Percentiles rank a stretch among this genome's conserved stretches.
Evolutionary conservation across 1,284 basidiomycete species (phyloP).

Genomic region (Rhizoctonia solani): DNA sequence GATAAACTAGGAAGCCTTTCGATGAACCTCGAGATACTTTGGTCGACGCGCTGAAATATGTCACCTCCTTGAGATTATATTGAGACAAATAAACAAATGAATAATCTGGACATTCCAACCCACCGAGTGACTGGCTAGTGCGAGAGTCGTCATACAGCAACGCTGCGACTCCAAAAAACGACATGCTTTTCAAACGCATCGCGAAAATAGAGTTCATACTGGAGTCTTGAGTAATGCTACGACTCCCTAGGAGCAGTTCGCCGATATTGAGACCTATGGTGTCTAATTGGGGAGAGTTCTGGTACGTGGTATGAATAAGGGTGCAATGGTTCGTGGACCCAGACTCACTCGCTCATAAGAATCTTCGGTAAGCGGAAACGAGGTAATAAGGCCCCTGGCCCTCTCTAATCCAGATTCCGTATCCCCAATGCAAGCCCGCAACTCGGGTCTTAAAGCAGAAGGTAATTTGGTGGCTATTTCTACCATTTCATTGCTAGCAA

Average conservation of each 20-base stretch:
- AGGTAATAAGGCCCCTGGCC: neutral
- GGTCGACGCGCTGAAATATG: neutral
- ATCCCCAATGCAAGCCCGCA: constrained; percentile 8
- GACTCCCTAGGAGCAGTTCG: neutral
- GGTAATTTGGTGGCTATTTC: neutral
- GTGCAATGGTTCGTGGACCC: neutral
- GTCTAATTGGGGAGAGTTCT: neutral
- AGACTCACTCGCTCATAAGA: neutral
- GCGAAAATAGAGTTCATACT: constrained; percentile 7
- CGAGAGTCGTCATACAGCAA: neutral
- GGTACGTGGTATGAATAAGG: neutral
- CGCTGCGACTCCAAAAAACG: constrained; percentile 3
- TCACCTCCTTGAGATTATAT: neutral
- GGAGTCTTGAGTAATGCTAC: neutral
- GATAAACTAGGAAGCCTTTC: neutral
- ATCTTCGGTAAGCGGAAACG: constrained; percentile 7
- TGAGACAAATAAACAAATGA: neutral
- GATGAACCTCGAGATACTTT: neutral
- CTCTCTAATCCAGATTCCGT: neutral
- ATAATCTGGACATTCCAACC: neutral
- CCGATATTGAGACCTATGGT: neutral
- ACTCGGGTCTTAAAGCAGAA: constrained; percentile 6
- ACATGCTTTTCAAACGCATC: neutral
- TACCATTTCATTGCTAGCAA: constrained; percentile 2
- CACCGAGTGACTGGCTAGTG: neutral